Evolutionary conservation across 2,329 filamentous ascomycete species (phyloP).

Genomic region (Colletotrichum lupini): DNA sequence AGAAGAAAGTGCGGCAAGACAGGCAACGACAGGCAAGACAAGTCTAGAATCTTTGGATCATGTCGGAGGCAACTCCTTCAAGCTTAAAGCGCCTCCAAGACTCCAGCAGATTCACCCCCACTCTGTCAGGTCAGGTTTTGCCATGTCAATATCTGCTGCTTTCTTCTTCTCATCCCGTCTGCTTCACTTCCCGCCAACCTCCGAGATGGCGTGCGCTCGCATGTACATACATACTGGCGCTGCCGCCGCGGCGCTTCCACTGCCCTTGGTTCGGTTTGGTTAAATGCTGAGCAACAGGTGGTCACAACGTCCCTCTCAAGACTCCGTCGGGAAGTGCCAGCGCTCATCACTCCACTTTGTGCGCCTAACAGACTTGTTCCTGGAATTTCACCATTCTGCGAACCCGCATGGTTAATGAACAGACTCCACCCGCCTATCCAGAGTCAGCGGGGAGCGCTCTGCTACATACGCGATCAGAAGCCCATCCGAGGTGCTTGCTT

Average conservation of each 20-base stretch:
- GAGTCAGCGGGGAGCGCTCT: neutral
- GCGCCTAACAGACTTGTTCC: neutral
- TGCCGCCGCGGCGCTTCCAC: neutral
- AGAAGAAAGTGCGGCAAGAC: neutral
- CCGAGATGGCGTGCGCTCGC: neutral
- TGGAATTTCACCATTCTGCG: neutral
- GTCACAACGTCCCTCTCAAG: neutral
- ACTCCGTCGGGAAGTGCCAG: slow-evolving; percentile 12
- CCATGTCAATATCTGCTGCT: neutral
- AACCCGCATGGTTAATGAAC: neutral
- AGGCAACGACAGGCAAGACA: neutral
- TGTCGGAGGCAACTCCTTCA: neutral
- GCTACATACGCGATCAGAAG: neutral
- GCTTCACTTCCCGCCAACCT: neutral
- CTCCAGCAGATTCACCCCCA: neutral
- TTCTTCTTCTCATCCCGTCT: neutral
- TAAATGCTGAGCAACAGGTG: neutral
- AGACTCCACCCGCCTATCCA: neutral
- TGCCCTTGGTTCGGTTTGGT: neutral
- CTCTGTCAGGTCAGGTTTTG: neutral
- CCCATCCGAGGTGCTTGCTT: neutral
- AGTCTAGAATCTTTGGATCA: neutral
- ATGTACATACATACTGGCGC: neutral
- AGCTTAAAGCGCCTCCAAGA: slow-evolving; percentile 14
- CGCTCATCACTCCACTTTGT: slow-evolving; percentile 8